These are phyloP conservation scores for Pichia insulana DNA, from an alignment of 805 yeast species.

Conservation along the genomic window DNA sequence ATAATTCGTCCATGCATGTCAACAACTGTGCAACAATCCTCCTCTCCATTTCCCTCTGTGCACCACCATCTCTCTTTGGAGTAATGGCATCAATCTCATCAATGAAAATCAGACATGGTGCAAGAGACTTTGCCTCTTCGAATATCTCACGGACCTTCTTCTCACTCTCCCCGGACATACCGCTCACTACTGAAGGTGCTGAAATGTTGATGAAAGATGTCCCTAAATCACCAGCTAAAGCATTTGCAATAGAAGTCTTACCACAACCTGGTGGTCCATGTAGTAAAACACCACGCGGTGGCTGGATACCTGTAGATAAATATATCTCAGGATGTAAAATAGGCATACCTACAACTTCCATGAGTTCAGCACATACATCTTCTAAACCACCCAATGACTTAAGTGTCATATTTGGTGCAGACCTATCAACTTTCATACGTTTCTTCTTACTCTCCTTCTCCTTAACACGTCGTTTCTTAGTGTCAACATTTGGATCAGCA, in stretches of 20 bases:
- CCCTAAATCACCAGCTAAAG: conserved; percentile 87
- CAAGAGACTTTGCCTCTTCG: conserved; percentile 82
- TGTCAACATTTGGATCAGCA: conserved; percentile 15
- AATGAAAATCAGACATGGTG: conserved; percentile 88
- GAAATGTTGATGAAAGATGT: conserved; percentile 87
- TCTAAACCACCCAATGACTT: conserved; percentile 86
- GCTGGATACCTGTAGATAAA: conserved; percentile 80
- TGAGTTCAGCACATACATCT: conserved; percentile 70
- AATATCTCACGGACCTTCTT: conserved; percentile 87
- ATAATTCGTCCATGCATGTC: conserved; percentile 89
- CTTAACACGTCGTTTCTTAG: conserved; percentile 29
- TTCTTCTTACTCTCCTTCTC: conserved; percentile 32
- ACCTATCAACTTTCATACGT: conserved; percentile 39
- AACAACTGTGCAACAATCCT: conserved; percentile 92
- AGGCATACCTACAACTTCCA: conserved; percentile 89
- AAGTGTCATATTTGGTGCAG: conserved; percentile 61
- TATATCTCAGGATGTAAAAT: conserved; percentile 91
- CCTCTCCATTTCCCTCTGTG: conserved; percentile 97
- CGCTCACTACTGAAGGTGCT: conserved; percentile 94
- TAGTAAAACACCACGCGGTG: conserved; percentile 86
- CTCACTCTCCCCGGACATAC: conserved; percentile 99
- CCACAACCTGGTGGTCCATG: conserved; percentile 99
- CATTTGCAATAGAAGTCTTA: conserved; percentile 92
- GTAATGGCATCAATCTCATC: conserved; percentile 98
- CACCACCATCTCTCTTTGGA: conserved; percentile 96